A percentile compares a stretch with the other conserved stretches of the same genome.
These are phyloP conservation scores for Beta vulgaris DNA, from an alignment of 148 eudicot genomes.

Conservation along the genomic window DNA sequence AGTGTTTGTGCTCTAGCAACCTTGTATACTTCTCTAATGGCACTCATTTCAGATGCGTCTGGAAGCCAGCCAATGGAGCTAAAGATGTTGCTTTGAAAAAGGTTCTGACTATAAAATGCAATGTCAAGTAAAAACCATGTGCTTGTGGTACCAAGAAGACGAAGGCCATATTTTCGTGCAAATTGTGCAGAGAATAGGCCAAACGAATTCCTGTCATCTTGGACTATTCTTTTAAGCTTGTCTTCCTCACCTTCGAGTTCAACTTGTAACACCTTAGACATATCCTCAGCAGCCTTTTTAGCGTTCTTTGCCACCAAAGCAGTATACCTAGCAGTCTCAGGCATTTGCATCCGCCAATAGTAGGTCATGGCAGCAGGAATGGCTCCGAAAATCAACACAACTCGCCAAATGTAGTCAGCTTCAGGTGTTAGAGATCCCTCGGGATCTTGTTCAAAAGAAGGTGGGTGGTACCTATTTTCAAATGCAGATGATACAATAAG, in stretches of 20 bases:
- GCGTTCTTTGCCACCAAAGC: conserved; percentile 63
- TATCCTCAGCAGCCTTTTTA: conserved; percentile 29
- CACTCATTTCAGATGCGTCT: conserved; percentile 42
- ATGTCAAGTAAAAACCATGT: conserved; percentile 27
- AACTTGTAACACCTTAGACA: conserved; percentile 21
- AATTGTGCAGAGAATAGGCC: conserved; percentile 20
- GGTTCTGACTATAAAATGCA: conserved; percentile 63
- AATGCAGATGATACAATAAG: conserved; percentile 42
- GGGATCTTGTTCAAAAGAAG: conserved; percentile 8
- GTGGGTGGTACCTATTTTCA: conserved; percentile 22
- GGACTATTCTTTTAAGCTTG: conserved; percentile 5
- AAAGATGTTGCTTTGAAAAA: conserved; percentile 63
- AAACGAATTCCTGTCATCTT: neutral
- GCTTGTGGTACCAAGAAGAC: conserved; percentile 16
- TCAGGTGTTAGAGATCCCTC: conserved; percentile 23
- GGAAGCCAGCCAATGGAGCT: conserved; percentile 61
- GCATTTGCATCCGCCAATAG: conserved; percentile 60
- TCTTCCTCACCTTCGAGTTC: conserved; percentile 14
- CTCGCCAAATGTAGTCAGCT: conserved; percentile 44
- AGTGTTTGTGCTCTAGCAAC: conserved; percentile 58
- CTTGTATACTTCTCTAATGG: conserved; percentile 45
- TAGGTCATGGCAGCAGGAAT: conserved; percentile 51
- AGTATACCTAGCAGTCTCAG: conserved; percentile 61
- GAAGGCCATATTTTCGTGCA: conserved; percentile 20
- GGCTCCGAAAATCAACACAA: conserved; percentile 54